These are phyloP conservation scores for Neonectria coccinea DNA, from an alignment of 2,329 filamentous ascomycete species.

Conservation along the genomic window DNA sequence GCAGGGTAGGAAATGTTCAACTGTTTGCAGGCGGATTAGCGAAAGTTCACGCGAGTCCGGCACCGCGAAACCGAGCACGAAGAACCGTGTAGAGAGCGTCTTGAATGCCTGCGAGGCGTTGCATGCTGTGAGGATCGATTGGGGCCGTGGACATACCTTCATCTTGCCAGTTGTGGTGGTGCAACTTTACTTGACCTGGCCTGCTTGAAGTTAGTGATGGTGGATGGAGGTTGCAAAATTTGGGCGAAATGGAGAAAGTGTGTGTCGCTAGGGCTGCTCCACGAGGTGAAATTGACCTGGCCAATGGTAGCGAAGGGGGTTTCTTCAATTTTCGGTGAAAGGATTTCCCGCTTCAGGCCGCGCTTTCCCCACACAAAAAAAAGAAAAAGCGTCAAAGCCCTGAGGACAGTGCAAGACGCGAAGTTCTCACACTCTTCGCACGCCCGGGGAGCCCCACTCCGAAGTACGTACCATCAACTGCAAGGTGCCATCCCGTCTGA, in stretches of 20 bases:
- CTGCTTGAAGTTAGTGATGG: slow-evolving; percentile 55
- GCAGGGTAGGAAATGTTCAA: slow-evolving; percentile 87
- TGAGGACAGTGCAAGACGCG: slow-evolving; percentile 23
- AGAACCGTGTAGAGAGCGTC: background rate
- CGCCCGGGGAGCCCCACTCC: background rate
- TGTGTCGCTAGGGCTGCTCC: slow-evolving; percentile 57
- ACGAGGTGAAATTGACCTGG: slow-evolving; percentile 32
- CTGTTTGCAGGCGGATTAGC: slow-evolving; percentile 55
- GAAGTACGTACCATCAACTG: background rate
- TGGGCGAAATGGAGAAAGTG: slow-evolving; percentile 55
- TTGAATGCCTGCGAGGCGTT: background rate
- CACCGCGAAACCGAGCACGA: background rate
- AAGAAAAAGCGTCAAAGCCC: slow-evolving; percentile 17
- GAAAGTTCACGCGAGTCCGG: slow-evolving; percentile 9
- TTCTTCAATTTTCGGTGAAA: slow-evolving; percentile 35
- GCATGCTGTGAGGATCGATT: slow-evolving; percentile 14
- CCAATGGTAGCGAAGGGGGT: slow-evolving; percentile 49
- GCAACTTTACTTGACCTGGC: slow-evolving; percentile 58
- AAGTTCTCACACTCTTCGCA: background rate
- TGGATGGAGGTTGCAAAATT: slow-evolving; percentile 50
- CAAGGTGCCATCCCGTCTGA: no score
- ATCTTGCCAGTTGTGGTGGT: slow-evolving; percentile 61
- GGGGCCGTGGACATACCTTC: slow-evolving; percentile 54
- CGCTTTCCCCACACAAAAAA: slow-evolving; percentile 9
- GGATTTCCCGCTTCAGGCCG: slow-evolving; percentile 33